Conservation (phyloP, 2,329 filamentous ascomycete species). For the Camptophora hylomeconis region DNA sequence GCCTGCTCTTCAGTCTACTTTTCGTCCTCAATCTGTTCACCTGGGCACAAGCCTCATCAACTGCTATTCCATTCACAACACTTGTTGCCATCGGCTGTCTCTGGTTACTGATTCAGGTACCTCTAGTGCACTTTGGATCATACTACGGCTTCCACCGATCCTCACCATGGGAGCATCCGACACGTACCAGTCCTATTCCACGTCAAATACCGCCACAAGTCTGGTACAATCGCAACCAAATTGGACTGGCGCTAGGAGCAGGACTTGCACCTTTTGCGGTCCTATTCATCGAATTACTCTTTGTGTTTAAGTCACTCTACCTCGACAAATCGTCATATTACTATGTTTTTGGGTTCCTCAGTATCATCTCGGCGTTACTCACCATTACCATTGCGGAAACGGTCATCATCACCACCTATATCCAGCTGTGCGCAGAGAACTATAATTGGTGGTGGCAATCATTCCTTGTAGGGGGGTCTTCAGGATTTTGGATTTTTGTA, state of each 20-base stretch:
- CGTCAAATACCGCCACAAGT: constrained; percentile 62
- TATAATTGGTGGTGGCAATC: constrained; percentile 91
- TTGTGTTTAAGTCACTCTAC: constrained; percentile 78
- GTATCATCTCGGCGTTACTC: constrained; percentile 58
- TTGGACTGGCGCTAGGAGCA: constrained; percentile 47
- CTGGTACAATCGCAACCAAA: constrained; percentile 60
- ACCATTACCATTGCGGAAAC: constrained; percentile 70
- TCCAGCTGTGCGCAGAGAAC: constrained; percentile 73
- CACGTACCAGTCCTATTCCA: constrained; percentile 58
- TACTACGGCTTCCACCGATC: constrained; percentile 61
- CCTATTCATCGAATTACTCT: constrained; percentile 75
- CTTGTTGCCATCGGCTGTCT: constrained; percentile 59
- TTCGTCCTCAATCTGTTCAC: constrained; percentile 80
- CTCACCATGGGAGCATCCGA: constrained; percentile 65
- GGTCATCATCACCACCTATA: constrained; percentile 70
- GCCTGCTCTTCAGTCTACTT: constrained; percentile 58
- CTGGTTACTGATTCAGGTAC: constrained; percentile 77
- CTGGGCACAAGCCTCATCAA: constrained; percentile 80
- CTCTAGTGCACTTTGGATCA: constrained; percentile 67
- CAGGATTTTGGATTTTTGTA: constrained; percentile 66
- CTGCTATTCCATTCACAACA: constrained; percentile 71
- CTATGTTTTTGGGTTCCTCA: constrained; percentile 79
- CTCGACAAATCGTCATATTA: constrained; percentile 87
- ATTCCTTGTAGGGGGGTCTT: constrained; percentile 65
- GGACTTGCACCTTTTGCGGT: constrained; percentile 76